Base-by-base conservation (phyloP, 345 rosid species). In the Salix arbutifolia region DNA sequence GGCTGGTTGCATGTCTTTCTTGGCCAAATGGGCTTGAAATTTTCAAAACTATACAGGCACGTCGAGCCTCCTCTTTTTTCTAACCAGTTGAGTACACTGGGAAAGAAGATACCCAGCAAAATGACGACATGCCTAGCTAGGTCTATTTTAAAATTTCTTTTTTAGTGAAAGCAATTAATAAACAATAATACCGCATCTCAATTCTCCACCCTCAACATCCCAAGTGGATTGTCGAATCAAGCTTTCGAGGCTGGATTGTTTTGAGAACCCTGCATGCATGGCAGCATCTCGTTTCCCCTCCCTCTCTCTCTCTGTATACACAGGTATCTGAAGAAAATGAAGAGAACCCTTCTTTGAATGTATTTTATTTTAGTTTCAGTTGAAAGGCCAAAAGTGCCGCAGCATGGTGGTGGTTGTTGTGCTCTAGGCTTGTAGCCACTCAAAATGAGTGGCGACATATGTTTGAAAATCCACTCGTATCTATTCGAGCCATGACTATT, bases 1-100 rank as follows among this genome's bases (percentile, higher is more conserved):
- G 0, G 82, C 91, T 61, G 91, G 76, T 70, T 90, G 90, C 35
- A 90, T 91, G 96, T 84, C 96, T 69, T 71, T 87, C 4, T 72
- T 90, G 44, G 97, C 94, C 77, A 90, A 81, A 71, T 90, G 96
- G 97, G 91, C 91, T 30, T 92, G 75, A 85, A 28, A 46, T 23
- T 40, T 9, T 73, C 56, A 17, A 19, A 52, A 19, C 30, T 12
- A 10, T 23, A 1, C 1, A 9, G 23, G 26, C 62, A 58, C 62
- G 37, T 33, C 37, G 3, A n/a, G 62, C 62, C 62, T 23, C 50
- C 18, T 14, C 18, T 13, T 13, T 58, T 25, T 58, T 58, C 4
- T 58, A 11, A 58, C 12, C 12, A 10, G 25, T 4, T 23, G 64
- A 58, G 28, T 58, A 23, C 16, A n/a, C 62, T 21, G n/a, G 26